Evolutionary conservation across 257 asterid genomes (phyloP), one percentile per base, ranked within the genome.

Genomic region (Nicotiana sylvestris): DNA sequence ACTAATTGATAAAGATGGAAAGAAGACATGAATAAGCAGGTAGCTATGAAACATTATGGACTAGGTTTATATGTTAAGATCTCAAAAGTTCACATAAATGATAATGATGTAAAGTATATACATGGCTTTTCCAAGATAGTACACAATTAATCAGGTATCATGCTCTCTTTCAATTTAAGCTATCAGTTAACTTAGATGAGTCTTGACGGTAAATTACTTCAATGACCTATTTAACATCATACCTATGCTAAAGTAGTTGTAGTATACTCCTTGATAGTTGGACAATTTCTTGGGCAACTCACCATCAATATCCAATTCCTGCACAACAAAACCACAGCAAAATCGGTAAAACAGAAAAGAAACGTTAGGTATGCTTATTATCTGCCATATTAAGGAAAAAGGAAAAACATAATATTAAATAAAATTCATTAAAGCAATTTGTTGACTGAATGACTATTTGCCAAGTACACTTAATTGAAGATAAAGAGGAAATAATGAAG

Each of bases 161-260:
- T 4, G 61, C 62, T 49, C 27, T 76, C 62, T 76, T 27, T 43
- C 61, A 29, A 76, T 51, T 39, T 76, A 51, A 76, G 80, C 29
- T 8, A 76, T 49, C 46, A 57, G n/a, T 46, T 21, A 51, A 13
- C 43, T 76, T 21, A 51, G 16, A 51, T 76, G 64, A 51, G 80
- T 27, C 64, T 49, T 76, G 64, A 76, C 29, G 29, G 64, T 51
- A 12, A 8, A 76, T 76, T 76, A 51, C 9, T 51, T 51, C 46
- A 49, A 27, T 76, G 80, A 49, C 51, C 37, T 72, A 72, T 72
- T 25, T 11, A 25, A 43, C 17, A 51, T 37, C 82, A 78, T 82
- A 95, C 99, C 99, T 88, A 95, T 90, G 96, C 99, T 95, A 90
- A 95, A 95, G 89, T 95, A 95, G 86, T 95, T 95, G 88, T 95